Evolutionary conservation across 2,329 filamentous ascomycete species (phyloP).

Genomic region (Sporothrix pallida): DNA sequence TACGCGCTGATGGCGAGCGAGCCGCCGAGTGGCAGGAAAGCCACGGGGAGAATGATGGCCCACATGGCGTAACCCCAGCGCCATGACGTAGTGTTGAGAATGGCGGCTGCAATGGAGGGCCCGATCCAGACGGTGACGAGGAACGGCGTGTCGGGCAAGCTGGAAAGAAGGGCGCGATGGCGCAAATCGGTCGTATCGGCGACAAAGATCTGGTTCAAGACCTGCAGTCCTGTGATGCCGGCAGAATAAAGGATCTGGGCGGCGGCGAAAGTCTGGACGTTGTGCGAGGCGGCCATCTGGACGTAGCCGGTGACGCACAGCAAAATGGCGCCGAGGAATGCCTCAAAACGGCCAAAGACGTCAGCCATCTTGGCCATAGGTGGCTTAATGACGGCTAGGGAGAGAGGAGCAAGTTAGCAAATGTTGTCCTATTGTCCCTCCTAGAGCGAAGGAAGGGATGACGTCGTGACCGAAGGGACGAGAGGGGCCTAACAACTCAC

Average conservation of each 20-base stretch:
- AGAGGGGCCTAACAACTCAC: slow-evolving; percentile 43
- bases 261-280: slow-evolving; percentile 57
- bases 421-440: too few relatives aligned
- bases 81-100: slow-evolving; percentile 58
- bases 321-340: slow-evolving; percentile 60
- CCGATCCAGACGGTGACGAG: slow-evolving; percentile 67
- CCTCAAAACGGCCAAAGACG: slow-evolving; percentile 66
- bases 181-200: slow-evolving; percentile 66
- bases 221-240: slow-evolving; percentile 53
- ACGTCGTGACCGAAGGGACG: not conserved
- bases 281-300: slow-evolving; percentile 60
- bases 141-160: slow-evolving; percentile 64
- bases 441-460: not conserved
- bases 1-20: slow-evolving; percentile 56
- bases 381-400: slow-evolving; percentile 61
- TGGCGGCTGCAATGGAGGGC: slow-evolving; percentile 55
- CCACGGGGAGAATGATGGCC: slow-evolving; percentile 63
- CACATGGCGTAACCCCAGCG: slow-evolving; percentile 69
- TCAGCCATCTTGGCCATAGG: slow-evolving; percentile 67
- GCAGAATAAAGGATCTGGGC: slow-evolving; percentile 67
- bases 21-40: slow-evolving; percentile 60
- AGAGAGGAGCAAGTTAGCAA: slow-evolving; percentile 24
- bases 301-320: slow-evolving; percentile 63
- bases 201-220: slow-evolving; percentile 68
- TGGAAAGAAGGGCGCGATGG: slow-evolving; percentile 65